A percentile compares a stretch with the other conserved stretches of the same genome.
These are phyloP conservation scores for Metroxylon sagu DNA, from an alignment of 176 grass and related monocot species.

Conservation along the genomic window DNA sequence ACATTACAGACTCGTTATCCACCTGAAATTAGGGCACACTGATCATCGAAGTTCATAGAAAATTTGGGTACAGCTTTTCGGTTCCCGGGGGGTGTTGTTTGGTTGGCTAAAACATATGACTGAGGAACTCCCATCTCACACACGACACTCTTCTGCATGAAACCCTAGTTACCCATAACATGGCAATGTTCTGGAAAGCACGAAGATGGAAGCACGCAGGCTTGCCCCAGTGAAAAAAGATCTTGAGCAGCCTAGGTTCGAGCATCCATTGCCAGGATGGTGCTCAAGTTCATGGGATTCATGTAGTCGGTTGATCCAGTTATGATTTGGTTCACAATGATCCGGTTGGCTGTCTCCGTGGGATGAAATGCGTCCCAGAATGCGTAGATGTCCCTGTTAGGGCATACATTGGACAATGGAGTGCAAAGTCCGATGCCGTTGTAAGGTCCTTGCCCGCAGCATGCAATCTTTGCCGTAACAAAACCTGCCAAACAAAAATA, in stretches of 20 bases:
- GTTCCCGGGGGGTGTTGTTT: too few species aligned
- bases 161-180: too few species aligned
- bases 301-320: conserved; percentile 26
- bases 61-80: too few species aligned
- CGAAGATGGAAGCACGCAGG: too few species aligned
- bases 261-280: conserved; percentile 47
- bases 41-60: too few species aligned
- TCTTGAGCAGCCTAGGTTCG: background rate
- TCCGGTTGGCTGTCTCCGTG: conserved; percentile 62
- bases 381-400: conserved; percentile 44
- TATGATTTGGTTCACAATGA: conserved; percentile 64
- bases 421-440: conserved; percentile 88
- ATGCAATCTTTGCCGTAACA: conserved; percentile 45
- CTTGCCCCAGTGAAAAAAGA: too few species aligned
- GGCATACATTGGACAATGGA: conserved; percentile 41
- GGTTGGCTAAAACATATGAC: too few species aligned
- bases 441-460: conserved; percentile 71
- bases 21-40: too few species aligned
- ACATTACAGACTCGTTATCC: too few species aligned
- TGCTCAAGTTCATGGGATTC: conserved; percentile 76
- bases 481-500: conserved; percentile 31
- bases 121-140: too few species aligned
- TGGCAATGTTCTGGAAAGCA: too few species aligned
- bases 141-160: too few species aligned
- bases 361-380: conserved; percentile 99